phyloP scores from a whole-genome alignment of 2,329 filamentous ascomycete species.

The Apiospora phragmitis region DNA sequence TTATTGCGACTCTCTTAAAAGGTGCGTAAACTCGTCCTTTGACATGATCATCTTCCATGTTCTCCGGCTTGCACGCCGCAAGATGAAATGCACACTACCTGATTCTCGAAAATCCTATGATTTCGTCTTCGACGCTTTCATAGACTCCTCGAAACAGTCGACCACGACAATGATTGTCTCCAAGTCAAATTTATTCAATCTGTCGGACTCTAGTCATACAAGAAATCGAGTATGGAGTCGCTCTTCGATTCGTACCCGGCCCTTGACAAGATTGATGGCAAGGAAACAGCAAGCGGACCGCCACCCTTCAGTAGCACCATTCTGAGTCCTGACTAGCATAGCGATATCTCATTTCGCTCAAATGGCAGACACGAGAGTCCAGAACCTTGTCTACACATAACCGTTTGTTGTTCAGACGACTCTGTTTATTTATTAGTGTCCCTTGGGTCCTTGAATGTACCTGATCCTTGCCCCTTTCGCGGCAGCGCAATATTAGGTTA shows the following conservation, averaged over 20 bases:
- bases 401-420: neutral
- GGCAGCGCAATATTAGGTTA: neutral
- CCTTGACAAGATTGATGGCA: neutral
- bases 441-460: neutral
- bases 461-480: neutral
- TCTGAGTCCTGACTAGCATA: neutral
- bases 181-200: neutral
- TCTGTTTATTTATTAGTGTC: neutral
- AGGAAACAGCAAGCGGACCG: neutral
- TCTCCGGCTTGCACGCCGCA: neutral
- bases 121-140: too few relatives aligned
- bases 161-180: neutral
- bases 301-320: too few relatives aligned
- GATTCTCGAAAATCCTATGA: too few relatives aligned
- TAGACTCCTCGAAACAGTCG: too few relatives aligned
- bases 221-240: neutral
- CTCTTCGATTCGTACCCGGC: neutral
- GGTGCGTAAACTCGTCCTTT: neutral
- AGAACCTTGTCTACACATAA: neutral
- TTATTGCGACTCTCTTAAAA: neutral
- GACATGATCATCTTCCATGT: too few relatives aligned
- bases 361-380: neutral
- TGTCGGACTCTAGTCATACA: neutral
- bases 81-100: too few relatives aligned
- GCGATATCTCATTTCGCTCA: neutral